Percentiles rank a stretch among this genome's conserved stretches.
These are phyloP conservation scores for Apiospora kogelbergensis DNA, from an alignment of 2,329 filamentous ascomycete species.

Conservation along the genomic window DNA sequence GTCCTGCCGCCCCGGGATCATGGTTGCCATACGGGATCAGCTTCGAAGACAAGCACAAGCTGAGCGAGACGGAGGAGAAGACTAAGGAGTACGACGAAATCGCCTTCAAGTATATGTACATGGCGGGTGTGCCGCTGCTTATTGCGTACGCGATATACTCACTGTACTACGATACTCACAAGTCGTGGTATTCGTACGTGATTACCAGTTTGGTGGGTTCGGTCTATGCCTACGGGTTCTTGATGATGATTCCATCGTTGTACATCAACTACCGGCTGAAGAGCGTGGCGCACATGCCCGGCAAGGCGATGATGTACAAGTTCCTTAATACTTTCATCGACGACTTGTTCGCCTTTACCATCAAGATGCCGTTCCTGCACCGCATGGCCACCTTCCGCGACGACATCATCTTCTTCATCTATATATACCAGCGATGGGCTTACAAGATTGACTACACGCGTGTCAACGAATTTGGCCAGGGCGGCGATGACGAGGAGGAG, in stretches of 20 bases:
- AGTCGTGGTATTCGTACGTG: slow-evolving; percentile 96
- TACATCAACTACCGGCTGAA: slow-evolving; percentile 99
- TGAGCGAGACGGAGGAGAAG: slow-evolving; percentile 93
- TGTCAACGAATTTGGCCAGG: slow-evolving; percentile 97
- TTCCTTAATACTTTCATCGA: slow-evolving; percentile 99
- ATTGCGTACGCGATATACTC: slow-evolving; percentile 90
- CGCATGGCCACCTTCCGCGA: slow-evolving; percentile 89
- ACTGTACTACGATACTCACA: slow-evolving; percentile 89
- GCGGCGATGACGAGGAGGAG: slow-evolving; percentile 81
- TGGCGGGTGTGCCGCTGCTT: slow-evolving; percentile 84
- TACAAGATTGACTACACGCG: slow-evolving; percentile 90
- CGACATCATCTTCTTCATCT: slow-evolving; percentile 97
- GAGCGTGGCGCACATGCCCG: slow-evolving; percentile 95
- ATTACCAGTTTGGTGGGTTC: slow-evolving; percentile 93
- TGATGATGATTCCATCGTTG: slow-evolving; percentile 97
- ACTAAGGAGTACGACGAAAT: slow-evolving; percentile 98
- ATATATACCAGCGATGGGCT: slow-evolving; percentile 89
- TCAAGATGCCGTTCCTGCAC: slow-evolving; percentile 97
- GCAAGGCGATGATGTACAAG: slow-evolving; percentile 96
- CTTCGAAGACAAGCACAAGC: slow-evolving; percentile 96
- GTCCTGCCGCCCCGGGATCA: slow-evolving; percentile 65
- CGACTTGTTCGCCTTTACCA: slow-evolving; percentile 96
- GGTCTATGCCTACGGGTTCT: slow-evolving; percentile 96
- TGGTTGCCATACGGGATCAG: slow-evolving; percentile 75
- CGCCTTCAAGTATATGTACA: slow-evolving; percentile 96